Evolutionary conservation across 495 filamentous ascomycete species (phyloP), one percentile per base, ranked within the genome.

Genomic region (Aspergillus ellipticus): DNA sequence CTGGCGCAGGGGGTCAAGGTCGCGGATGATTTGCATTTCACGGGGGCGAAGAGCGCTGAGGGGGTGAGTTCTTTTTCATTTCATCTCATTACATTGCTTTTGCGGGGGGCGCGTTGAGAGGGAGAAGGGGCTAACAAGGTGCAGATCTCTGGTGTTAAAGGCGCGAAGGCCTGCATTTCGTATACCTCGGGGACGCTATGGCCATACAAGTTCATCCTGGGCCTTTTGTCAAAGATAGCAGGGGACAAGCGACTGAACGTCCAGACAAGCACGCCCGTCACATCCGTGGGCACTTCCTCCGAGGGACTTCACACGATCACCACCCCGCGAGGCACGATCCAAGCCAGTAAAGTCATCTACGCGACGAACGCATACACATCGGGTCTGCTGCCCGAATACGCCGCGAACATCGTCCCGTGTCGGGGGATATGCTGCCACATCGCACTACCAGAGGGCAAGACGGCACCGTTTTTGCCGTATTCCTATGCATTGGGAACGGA

Each of bases 291-390:
- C 15, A 15, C 31, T 37, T 62, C 66, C 43, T 60, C 61, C 1
- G 62, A 61, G 50, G 49, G 41, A 28, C 56, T 61, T 20, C 83
- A 81, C 70, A 62, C 53, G 17, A 68, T 88, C 0, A 45, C 78
- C 39, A 89, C 86, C 0, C 49, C 66, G 11, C 73, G 83, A 11
- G 85, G 85, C 3, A 65, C 53, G 0, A 79, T 90, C 16, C 58
- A 45, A 2, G 76, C 86, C 0, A 60, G 60, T 15, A 80, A 78
- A 53, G 75, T 91, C 1, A 74, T 90, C 9, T 66, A 89, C 48
- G 87, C 88, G 10, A 90, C 87, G 8, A 92, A 92, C 53, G 88
- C 83, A 19, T 90, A 89, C 63, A 86, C 85, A 0, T 76, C 81
- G 9, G 74, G 71, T 4, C 67, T 91, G 2, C 72, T 80, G 19